phyloP scores from a whole-genome alignment of 495 filamentous ascomycete genomes.

The Alectoria sarmentosa region DNA sequence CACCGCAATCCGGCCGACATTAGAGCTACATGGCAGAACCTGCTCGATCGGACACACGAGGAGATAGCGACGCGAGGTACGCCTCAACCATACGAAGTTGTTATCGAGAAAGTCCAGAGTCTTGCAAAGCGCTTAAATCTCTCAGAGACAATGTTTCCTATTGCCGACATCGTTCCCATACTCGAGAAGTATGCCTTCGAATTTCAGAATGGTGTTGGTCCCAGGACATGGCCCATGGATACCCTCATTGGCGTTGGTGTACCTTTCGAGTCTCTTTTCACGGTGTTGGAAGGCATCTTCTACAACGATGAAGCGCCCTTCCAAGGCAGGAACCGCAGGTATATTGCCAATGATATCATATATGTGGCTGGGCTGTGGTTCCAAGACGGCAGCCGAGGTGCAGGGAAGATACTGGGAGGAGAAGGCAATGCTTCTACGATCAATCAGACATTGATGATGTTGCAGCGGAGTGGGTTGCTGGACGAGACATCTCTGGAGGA shows the following conservation, averaged over 20 bases:
- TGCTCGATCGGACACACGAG: conserved; percentile 64
- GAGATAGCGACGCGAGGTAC: conserved; percentile 48
- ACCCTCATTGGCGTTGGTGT: conserved; percentile 71
- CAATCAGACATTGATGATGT: conserved; percentile 38
- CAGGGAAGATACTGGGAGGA: conserved; percentile 47
- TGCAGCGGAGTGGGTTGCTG: conserved; percentile 31
- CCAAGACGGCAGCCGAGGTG: conserved; percentile 47
- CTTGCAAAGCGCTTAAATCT: conserved; percentile 73
- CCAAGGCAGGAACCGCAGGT: conserved; percentile 52
- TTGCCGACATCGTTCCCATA: conserved; percentile 57
- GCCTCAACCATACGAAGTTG: conserved; percentile 66
- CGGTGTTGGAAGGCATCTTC: conserved; percentile 74
- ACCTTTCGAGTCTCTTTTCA: conserved; percentile 63
- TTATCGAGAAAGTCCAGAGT: conserved; percentile 64
- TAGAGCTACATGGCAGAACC: conserved; percentile 70
- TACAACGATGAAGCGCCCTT: conserved; percentile 83
- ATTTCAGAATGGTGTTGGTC: conserved; percentile 56
- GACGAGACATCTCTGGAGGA: conserved; percentile 23
- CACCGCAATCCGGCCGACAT: conserved; percentile 80
- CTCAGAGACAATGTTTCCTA: conserved; percentile 72
- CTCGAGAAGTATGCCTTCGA: conserved; percentile 72
- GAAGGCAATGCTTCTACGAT: conserved; percentile 44
- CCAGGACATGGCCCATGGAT: conserved; percentile 74
- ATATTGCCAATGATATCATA: conserved; percentile 54
- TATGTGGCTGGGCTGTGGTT: conserved; percentile 59